Percentiles rank a stretch among this genome's conserved stretches.
Conservation (phyloP, 148 eudicot genomes). For the Camellia granthamiana region DNA sequence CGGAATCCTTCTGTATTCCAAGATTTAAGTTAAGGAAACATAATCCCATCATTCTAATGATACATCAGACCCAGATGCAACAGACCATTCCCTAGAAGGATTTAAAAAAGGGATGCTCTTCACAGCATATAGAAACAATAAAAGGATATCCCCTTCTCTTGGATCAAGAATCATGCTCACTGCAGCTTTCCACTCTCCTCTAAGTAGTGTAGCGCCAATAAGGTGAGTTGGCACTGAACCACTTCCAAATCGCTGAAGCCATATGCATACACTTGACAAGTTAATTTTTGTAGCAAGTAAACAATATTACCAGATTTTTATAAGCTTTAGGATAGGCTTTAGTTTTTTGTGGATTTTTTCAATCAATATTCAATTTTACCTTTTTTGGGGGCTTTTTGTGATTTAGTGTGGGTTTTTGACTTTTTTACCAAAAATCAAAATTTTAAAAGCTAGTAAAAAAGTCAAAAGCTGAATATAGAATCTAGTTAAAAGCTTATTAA, state of each 20-base stretch:
- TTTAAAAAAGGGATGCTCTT: slow-evolving; percentile 7
- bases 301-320: no score
- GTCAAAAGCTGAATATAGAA: no score
- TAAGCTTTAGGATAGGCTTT: no score
- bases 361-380: no score
- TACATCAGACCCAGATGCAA: slow-evolving; percentile 12
- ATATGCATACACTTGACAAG: neutral
- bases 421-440: no score
- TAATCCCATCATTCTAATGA: neutral
- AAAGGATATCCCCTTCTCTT: slow-evolving; percentile 98
- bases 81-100: slow-evolving; percentile 7
- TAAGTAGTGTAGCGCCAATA: slow-evolving; percentile 80
- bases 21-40: slow-evolving; percentile 48
- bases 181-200: slow-evolving; percentile 87
- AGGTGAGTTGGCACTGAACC: slow-evolving; percentile 91
- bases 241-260: slow-evolving; percentile 84
- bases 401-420: no score
- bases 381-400: no score
- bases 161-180: slow-evolving; percentile 91
- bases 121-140: slow-evolving; percentile 7
- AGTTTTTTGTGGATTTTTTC: no score
- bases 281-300: neutral
- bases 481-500: no score
- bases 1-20: slow-evolving; percentile 68
- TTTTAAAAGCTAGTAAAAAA: no score